Percentiles rank a stretch among this genome's conserved stretches.
Evolutionary conservation across 78 protist genomes (phyloP).

Genomic region (Monocercomonoides exilis): DNA sequence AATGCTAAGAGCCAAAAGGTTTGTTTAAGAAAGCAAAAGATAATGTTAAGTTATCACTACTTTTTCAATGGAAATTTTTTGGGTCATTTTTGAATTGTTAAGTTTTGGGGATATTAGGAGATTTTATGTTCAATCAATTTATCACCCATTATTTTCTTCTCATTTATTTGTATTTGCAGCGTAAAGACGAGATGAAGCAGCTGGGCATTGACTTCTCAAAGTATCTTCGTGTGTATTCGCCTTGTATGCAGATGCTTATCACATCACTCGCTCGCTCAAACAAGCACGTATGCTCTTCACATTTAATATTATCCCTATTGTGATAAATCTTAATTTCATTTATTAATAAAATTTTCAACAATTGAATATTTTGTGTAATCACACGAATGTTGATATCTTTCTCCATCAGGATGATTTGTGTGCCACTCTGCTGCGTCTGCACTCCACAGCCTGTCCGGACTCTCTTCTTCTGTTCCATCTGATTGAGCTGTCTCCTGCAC

Average conservation of each 20-base stretch:
- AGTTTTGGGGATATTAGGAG: no score
- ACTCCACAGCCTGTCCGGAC: neutral
- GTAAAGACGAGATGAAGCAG: neutral
- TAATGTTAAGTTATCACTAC: no score
- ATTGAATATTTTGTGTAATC: no score
- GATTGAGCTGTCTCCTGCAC: neutral
- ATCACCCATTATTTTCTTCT: no score
- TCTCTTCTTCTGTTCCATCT: neutral
- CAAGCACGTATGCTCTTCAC: neutral
- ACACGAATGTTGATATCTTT: no score
- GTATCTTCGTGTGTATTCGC: constrained; percentile 11
- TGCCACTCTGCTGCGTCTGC: neutral
- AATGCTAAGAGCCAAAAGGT: neutral
- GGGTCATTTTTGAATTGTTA: no score
- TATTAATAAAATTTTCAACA: no score
- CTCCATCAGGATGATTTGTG: no score
- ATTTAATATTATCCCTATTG: neutral
- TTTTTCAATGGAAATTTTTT: no score
- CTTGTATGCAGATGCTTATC: neutral
- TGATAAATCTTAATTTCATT: no score
- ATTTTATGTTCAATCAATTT: no score
- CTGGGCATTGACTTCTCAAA: neutral
- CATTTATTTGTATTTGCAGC: neutral
- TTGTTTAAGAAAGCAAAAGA: no score
- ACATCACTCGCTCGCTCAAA: neutral